phyloP scores from a whole-genome alignment of 1,284 basidiomycete species.

The Papiliotrema terrestris region DNA sequence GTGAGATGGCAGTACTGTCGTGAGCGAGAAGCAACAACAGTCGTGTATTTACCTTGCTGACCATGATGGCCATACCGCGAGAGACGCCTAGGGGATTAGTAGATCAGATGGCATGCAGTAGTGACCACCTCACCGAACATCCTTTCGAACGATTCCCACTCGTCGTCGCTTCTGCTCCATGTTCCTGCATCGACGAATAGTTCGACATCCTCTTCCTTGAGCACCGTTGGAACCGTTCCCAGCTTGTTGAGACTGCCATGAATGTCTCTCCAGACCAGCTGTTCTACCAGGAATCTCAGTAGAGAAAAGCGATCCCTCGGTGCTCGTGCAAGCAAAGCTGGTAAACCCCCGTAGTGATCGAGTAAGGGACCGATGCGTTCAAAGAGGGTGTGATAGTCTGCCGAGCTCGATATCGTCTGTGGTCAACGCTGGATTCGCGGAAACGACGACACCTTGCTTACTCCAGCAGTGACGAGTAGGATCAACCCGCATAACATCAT shows the following conservation, averaged over 20 bases:
- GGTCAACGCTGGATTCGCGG: background rate
- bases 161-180: background rate
- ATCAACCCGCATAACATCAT: background rate
- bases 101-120: too few relatives aligned
- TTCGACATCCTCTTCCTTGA: background rate
- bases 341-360: background rate
- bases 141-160: background rate
- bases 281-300: background rate
- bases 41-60: background rate
- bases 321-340: background rate
- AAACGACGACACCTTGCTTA: background rate
- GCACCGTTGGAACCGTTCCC: background rate
- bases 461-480: background rate
- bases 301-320: background rate
- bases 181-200: background rate
- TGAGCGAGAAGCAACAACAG: too few relatives aligned
- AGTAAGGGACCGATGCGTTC: background rate
- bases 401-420: background rate
- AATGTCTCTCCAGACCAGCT: background rate
- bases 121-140: background rate
- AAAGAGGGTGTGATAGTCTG: background rate
- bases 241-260: background rate
- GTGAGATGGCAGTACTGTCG: background rate
- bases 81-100: background rate
- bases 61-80: background rate